Evolutionary conservation across 1,284 basidiomycete genomes (phyloP), one percentile per base, ranked within the genome.

Genomic region (Jaminaea rosea): DNA sequence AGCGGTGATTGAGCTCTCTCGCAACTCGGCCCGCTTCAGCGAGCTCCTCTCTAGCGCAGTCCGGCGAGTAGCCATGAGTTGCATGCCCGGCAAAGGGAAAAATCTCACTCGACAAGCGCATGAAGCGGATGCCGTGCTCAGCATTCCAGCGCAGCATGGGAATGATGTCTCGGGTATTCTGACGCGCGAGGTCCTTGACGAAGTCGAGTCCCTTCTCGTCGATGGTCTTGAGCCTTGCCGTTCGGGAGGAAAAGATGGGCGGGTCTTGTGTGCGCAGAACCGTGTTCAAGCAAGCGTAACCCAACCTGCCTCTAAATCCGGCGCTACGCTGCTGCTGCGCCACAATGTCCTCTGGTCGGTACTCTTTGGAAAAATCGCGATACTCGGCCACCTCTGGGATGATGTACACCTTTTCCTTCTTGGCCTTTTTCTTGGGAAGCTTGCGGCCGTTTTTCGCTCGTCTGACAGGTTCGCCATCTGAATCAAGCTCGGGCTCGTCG

Each of bases 51-150:
- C 80, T 76, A 10, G 83, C 84, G 54, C 85, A 87, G 21, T 81
- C 79, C 26, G 93, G 79, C 23, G 82, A 80, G 73, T 93, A 93
- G 0, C 88, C 88, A 62, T 88, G 83, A 36, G 79, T 79, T 9
- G 77, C 79, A 63, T 93, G 90, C 2, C 86, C 87, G 0, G 88
- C 88, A 64, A 87, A 93, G 1, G 90, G 89, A 71, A 93, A 92
- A 80, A 93, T 84, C 60, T 90, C 87, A 21, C 61, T 63, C 2
- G 69, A 72, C 13, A 73, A 56, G 19, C 70, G 65, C 63, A 73
- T 69, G 36, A 73, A 60, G 28, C 50, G 55, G 51, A 73, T 73
- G 24, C 56, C 55, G 56, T 73, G 62, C 23, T 58, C 60, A 21
- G 60, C 65, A 53, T 72, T 72, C 65, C 67, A 73, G 15, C 64